Evolutionary conservation across 2,329 filamentous ascomycete genomes (phyloP), one percentile per base, ranked within the genome.

Genomic region (Neopestalotiopsis sp.): DNA sequence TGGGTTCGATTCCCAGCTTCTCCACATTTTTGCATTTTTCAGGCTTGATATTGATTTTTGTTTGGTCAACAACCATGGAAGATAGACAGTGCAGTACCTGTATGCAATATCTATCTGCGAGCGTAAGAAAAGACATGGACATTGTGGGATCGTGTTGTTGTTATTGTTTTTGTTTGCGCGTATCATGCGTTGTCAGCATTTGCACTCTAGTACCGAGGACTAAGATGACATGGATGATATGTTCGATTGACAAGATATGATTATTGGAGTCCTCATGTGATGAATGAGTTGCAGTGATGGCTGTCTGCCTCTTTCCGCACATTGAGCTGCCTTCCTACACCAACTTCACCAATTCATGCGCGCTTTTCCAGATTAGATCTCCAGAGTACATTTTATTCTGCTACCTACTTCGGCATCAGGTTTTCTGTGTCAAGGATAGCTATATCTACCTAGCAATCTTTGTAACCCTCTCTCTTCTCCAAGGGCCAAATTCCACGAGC

Each of bases 1-100:
- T 67, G 68, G 68, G 68, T 69, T 69, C 68, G 68, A 69, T 69
- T 69, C 68, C 68, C 68, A 67, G 68, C 65, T 58, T 69, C 64
- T 67, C 68, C 64, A 67, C 45, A 58, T 59, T 49, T 59, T 68
- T 68, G n/a, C 9, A 30, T 65, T 32, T 59, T 30, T 59, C 30
- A 4, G 4, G 6, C 57, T 30, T n/a, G n/a, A 24, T 53, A 12
- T 53, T 49, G 6, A n/a, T 53, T 53, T 53, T n/a, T 53, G 17
- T 24, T 53, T 10, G 24, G 24, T 24, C 20, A 28, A 28, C 24
- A 28, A 28, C 24, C 24, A 28, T 28, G 24, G 24, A 28, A 28
- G 24, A 28, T 24, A 24, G 24, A 24, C 2, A 28, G 2, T 28
- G 24, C 24, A 28, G 24, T 28, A 28, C 24, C 24, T 28, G 24